phyloP scores from a whole-genome alignment of 2,329 filamentous ascomycete genomes.

The Gnomoniopsis smithogilvyi region DNA sequence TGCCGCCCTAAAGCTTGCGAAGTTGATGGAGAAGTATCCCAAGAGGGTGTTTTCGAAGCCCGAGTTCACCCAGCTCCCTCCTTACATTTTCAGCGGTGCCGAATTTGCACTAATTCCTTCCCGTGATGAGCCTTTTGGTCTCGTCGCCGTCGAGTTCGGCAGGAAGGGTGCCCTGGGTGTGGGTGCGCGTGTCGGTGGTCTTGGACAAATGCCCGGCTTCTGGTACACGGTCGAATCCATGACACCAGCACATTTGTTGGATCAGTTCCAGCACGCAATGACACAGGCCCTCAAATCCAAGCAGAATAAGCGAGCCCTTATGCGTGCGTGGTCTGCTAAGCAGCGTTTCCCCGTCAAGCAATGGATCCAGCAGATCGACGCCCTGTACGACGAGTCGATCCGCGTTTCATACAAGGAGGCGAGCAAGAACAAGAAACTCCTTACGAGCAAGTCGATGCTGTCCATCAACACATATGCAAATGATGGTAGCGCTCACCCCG shows the following conservation, averaged over 20 bases:
- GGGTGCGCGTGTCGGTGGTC: constrained; percentile 60
- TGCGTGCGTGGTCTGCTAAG: constrained; percentile 61
- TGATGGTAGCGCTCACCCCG: constrained; percentile 15
- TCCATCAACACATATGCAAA: constrained; percentile 20
- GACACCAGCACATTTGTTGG: constrained; percentile 57
- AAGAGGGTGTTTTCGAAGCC: constrained; percentile 64
- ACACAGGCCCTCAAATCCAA: constrained; percentile 55
- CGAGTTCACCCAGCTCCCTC: constrained; percentile 63
- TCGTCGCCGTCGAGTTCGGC: constrained; percentile 67
- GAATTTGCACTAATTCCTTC: constrained; percentile 68
- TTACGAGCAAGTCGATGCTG: constrained; percentile 20
- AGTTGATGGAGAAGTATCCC: constrained; percentile 63
- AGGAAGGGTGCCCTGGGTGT: constrained; percentile 64
- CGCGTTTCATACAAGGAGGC: constrained; percentile 38
- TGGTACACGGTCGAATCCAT: constrained; percentile 67
- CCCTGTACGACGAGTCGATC: constrained; percentile 57
- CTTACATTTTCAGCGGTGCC: constrained; percentile 64
- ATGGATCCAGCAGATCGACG: constrained; percentile 62
- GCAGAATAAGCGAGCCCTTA: constrained; percentile 51
- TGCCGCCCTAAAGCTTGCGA: constrained; percentile 59
- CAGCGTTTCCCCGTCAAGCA: constrained; percentile 65
- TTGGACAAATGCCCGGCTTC: constrained; percentile 67
- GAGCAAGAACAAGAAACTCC: constrained; percentile 21
- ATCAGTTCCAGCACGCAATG: constrained; percentile 63
- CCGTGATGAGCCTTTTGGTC: constrained; percentile 65